These are phyloP conservation scores for Psilocybe sp. DNA, from an alignment of 768 basidiomycete genomes.

Conservation along the genomic window DNA sequence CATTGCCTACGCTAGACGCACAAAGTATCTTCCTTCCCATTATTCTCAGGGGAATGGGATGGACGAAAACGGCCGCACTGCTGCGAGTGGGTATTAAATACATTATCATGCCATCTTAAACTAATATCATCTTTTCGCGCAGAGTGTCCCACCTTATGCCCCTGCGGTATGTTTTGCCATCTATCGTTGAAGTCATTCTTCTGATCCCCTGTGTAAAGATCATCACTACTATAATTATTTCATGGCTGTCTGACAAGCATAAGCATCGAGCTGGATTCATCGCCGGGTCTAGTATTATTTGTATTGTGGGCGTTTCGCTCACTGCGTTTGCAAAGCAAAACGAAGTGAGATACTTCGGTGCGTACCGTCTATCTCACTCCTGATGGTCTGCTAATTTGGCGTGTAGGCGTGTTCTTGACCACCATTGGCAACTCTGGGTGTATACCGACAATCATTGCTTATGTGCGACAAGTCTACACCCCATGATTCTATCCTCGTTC, in stretches of 20 bases:
- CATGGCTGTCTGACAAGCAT: conserved; percentile 44
- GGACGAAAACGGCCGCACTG: conserved; percentile 26
- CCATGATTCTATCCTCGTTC: neutral
- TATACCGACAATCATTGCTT: conserved; percentile 44
- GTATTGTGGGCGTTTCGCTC: conserved; percentile 35
- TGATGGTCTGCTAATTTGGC: neutral
- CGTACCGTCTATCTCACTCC: neutral
- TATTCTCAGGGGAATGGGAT: conserved; percentile 46
- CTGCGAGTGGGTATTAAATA: conserved; percentile 34
- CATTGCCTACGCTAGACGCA: conserved; percentile 24
- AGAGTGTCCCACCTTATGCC: conserved; percentile 47
- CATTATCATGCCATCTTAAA: neutral
- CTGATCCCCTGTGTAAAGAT: conserved; percentile 22
- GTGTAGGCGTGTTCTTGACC: conserved; percentile 39
- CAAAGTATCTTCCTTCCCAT: conserved; percentile 46
- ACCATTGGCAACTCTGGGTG: conserved; percentile 42
- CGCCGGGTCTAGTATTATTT: conserved; percentile 32
- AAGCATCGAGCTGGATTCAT: conserved; percentile 43
- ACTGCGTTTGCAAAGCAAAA: conserved; percentile 36
- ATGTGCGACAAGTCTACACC: conserved; percentile 24
- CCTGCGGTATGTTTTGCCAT: conserved; percentile 30
- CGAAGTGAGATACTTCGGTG: conserved; percentile 42
- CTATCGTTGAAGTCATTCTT: neutral
- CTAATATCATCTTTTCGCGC: neutral
- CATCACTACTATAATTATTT: conserved; percentile 37